Evolutionary conservation across 495 filamentous ascomycete genomes (phyloP).

Genomic region (Gamarada debralockiae): DNA sequence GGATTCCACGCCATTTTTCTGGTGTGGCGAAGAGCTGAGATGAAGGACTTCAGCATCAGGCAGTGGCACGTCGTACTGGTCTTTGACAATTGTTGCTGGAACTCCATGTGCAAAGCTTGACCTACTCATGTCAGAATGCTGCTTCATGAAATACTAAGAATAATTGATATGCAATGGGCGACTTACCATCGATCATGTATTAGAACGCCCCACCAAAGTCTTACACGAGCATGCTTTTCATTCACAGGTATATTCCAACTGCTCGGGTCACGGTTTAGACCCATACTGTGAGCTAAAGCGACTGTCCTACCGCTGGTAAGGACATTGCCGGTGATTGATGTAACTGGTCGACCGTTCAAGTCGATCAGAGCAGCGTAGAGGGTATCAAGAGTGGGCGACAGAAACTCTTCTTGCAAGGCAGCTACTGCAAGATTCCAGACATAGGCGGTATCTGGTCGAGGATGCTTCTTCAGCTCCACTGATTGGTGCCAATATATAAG

Average conservation of each 20-base stretch:
- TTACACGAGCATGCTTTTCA: constrained; percentile 44
- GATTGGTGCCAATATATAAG: constrained; percentile 48
- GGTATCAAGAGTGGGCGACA: constrained; percentile 45
- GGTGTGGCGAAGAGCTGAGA: constrained; percentile 38
- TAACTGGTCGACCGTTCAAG: constrained; percentile 45
- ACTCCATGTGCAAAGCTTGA: constrained; percentile 51
- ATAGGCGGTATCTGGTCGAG: constrained; percentile 46
- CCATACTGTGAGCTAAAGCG: constrained; percentile 47
- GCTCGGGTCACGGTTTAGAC: constrained; percentile 45
- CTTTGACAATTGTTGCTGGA: constrained; percentile 44
- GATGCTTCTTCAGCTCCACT: constrained; percentile 36
- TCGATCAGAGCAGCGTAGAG: constrained; percentile 46
- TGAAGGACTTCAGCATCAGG: constrained; percentile 42
- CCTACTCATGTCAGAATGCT: no score
- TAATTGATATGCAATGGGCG: not conserved
- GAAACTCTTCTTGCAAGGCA: constrained; percentile 48
- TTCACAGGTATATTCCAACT: constrained; percentile 43
- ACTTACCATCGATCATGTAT: constrained; percentile 51
- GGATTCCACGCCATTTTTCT: no score
- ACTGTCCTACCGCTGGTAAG: constrained; percentile 46
- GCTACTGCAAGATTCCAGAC: constrained; percentile 49
- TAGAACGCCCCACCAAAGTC: constrained; percentile 50
- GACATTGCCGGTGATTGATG: constrained; percentile 50
- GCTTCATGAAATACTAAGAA: not conserved
- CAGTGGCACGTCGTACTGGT: constrained; percentile 51